A percentile compares a stretch with the other conserved stretches of the same genome.
Evolutionary conservation across 1,284 basidiomycete genomes (phyloP).

Genomic region (Cutaneotrichosporon curvatum): DNA sequence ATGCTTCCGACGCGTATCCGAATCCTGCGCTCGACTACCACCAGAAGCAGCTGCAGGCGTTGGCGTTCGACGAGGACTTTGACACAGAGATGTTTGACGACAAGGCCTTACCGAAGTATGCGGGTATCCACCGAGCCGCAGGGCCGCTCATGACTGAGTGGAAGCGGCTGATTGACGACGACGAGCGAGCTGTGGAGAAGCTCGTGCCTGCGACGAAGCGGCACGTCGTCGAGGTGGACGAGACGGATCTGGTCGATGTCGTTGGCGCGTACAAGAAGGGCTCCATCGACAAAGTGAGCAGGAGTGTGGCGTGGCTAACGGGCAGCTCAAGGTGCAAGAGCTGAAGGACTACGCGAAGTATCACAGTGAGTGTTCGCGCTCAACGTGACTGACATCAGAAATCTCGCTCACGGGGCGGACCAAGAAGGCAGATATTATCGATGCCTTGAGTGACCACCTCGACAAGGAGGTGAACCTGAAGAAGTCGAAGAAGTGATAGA

Average conservation of each 20-base stretch:
- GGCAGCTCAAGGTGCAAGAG: conserved; percentile 66
- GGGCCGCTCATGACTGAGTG: conserved; percentile 67
- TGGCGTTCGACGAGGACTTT: conserved; percentile 81
- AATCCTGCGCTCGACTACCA: conserved; percentile 83
- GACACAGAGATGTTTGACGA: conserved; percentile 69
- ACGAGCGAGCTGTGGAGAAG: conserved; percentile 52
- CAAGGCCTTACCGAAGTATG: conserved; percentile 67
- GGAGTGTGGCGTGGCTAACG: conserved; percentile 2
- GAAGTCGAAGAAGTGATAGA: conserved; percentile 1
- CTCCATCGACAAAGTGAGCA: conserved; percentile 57
- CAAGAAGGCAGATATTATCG: conserved; percentile 40
- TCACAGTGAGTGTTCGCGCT: conserved; percentile 21
- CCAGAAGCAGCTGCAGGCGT: conserved; percentile 81
- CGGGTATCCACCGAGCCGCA: conserved; percentile 73
- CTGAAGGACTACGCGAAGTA: conserved; percentile 54
- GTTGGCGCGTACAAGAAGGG: conserved; percentile 57
- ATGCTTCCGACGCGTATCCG: conserved; percentile 81
- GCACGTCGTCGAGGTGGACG: conserved; percentile 50
- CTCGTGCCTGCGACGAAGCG: conserved; percentile 22
- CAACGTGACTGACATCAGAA: conserved; percentile 15
- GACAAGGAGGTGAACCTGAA: conserved; percentile 7
- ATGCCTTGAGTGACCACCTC: conserved; percentile 22
- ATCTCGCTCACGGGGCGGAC: conserved; percentile 26
- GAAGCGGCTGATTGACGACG: conserved; percentile 61
- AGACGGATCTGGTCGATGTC: conserved; percentile 59